Base-by-base conservation (phyloP, 306 rosid species). In the Aeschynomene evenia region DNA sequence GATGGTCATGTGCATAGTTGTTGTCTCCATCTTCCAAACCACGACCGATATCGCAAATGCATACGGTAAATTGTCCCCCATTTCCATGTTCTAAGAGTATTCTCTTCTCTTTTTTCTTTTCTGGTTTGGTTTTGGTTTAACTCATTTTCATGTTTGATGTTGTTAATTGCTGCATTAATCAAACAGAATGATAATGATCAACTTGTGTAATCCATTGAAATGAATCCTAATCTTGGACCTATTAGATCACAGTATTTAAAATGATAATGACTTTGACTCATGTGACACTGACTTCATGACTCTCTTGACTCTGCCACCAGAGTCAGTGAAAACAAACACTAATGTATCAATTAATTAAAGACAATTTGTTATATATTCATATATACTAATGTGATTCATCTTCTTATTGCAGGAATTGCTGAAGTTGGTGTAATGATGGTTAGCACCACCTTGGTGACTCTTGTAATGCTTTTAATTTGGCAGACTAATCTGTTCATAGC, bases 41-140 rank as follows among this genome's bases (percentile, higher is more conserved):
- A 94, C 97, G 37, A 88, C 97, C 5, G 95, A 94, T 70, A 94
- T 94, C 28, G 96, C 98, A 71, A 94, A 91, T 81, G 98, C 98
- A 24, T 94, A 94, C 59, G 99, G 99, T 94, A 74, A 82, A 66
- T 59, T 78, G 26, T 85, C 72, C 62, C 50, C 31, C 37, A 31
- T 52, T 72, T 78, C 52, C 22, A 42, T n/a, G n/a, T n/a, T n/a
- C n/a, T n/a, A n/a, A n/a, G n/a, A n/a, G n/a, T n/a, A n/a, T n/a
- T n/a, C n/a, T n/a, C n/a, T n/a, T n/a, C n/a, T n/a, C n/a, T n/a
- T n/a, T n/a, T n/a, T n/a, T n/a, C n/a, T n/a, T n/a, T n/a, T n/a
- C n/a, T n/a, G 33, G 10, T 5, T 46, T 12, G 36, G 34, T 55
- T 45, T 36, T 36, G 50, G 23, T 15, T 74, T 56, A 22, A 21